These are phyloP conservation scores for Margaritispora aquatica DNA, from an alignment of 495 filamentous ascomycete genomes.

Conservation along the genomic window DNA sequence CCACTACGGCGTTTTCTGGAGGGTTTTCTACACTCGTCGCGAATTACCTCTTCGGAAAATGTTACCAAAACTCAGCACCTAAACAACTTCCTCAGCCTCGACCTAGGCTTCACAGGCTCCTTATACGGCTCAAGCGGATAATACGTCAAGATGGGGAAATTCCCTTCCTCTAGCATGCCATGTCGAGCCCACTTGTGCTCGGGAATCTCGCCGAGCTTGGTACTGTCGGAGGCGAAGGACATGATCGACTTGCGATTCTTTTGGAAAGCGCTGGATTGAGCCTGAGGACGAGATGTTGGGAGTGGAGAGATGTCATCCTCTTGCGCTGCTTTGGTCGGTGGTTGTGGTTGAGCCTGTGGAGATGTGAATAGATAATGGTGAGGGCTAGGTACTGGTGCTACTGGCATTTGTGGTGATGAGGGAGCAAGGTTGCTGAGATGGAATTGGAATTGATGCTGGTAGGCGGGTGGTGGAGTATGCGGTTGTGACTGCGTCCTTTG, in stretches of 20 bases:
- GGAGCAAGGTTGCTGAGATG: background rate
- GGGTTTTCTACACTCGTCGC: too few relatives aligned
- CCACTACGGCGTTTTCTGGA: too few relatives aligned
- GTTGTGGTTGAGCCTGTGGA: too few relatives aligned
- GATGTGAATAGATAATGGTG: too few relatives aligned
- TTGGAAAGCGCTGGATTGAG: background rate
- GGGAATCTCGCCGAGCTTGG: conserved; percentile 25
- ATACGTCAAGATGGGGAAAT: conserved; percentile 11
- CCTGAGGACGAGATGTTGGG: too few relatives aligned
- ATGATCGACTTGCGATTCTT: conserved; percentile 12
- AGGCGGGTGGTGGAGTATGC: background rate
- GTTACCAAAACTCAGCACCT: conserved; percentile 2
- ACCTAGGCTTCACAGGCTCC: conserved; percentile 18
- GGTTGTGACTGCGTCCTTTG: background rate
- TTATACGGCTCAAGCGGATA: conserved; percentile 15
- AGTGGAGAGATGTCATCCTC: too few relatives aligned
- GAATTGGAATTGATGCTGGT: background rate
- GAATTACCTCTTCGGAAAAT: too few relatives aligned
- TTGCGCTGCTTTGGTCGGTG: too few relatives aligned
- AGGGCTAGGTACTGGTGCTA: background rate
- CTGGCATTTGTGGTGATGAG: background rate
- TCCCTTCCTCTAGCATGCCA: background rate
- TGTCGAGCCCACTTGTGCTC: conserved; percentile 18
- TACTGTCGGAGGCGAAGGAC: conserved; percentile 24
- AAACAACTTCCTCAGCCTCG: conserved; percentile 22